Evolutionary conservation across 768 basidiomycete species (phyloP), one percentile per base, ranked within the genome.

Genomic region (Mycena vitilis): DNA sequence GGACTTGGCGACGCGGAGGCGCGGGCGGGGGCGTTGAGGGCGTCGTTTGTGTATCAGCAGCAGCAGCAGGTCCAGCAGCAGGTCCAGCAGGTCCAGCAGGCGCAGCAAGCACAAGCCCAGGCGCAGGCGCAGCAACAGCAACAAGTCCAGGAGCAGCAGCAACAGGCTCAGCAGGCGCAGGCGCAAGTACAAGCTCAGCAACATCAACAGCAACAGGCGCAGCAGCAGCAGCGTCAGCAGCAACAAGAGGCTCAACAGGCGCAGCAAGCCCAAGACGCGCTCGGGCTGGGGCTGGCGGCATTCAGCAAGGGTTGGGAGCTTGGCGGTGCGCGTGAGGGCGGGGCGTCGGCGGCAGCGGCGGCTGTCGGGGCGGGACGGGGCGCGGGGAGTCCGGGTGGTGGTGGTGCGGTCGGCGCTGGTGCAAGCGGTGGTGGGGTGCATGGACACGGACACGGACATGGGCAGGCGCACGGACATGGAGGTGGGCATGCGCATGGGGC

Each of bases 11-110:
- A 30, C 8, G 48, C 22, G 15, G 48, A 18, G 18, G 60, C 23
- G 22, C n/a, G n/a, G n/a, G 25, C 16, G 30, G 12, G 30, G 10
- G 37, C 42, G 44, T 25, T 67, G 25, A 52, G 62, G 16, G 65
- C 58, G 18, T 60, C 49, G 37, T 68, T 72, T 15, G 64, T 22
- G 45, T 68, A 70, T 36, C 80, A 79, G 30, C 47, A 73, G 38
- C 49, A 79, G 23, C 60, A 30, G 52, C 78, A 74, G 23, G 23
- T 34, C 13, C 42, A 45, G 16, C 75, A 73, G 37, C 72, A 78
- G 62, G 60, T 42, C 52, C 78, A 76, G 62, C 72, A 74, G 34
- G 47, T 51, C 25, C 30, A 22, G 11, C 40, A 40, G 15, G 40
- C 10, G 5, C 52, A 34, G 23, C 64, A 58, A 22, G 52, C 54